Base-by-base conservation (phyloP, 225 moss, liverwort and hornwort species). In the Thuidium tamariscinum region DNA sequence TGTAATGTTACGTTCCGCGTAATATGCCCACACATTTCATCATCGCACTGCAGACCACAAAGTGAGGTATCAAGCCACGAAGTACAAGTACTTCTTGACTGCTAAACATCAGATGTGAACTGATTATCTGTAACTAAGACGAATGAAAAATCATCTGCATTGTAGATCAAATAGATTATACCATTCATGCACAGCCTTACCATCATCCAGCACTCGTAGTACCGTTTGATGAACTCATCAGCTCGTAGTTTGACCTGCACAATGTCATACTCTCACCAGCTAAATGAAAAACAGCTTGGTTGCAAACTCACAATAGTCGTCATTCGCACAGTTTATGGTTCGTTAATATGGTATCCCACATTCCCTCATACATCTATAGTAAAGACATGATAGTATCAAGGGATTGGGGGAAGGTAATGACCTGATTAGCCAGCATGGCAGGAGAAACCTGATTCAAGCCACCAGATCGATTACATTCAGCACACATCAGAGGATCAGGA, bases 201-300 rank as follows among this genome's bases (percentile, higher is more conserved):
- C 95, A 94, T 93, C 96, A 99, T 95, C 92, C 95, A 94, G 75
- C 95, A 96, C 61, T 99, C 96, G 78, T 99, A 99, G 79, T 97
- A 99, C 27, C 96, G 95, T 74, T 92, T 88, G 64, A 99, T 87
- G 69, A 95, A 97, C 46, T 99, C 99, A 82, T 99, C 97, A 64
- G 96, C 96, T 85, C 96, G 93, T 78, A 94, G 90, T 90, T 96
- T 97, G 67, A 99, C 99, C 96, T 99, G 93, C 80, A 68, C 76
- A 77, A 78, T 41, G 36, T 79, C 85, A 83, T 17, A 51, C 68
- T 56, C 44, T 85, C 70, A 85, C 32, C 39, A 76, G 79, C 70
- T 79, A 70, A 89, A 85, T 85, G 23, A 63, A 34, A 55, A 44
- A 27, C 60, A 73, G 44, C 61, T 82, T 72, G 62, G 41, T 80